Evolutionary conservation across 352 stramenopile genomes (phyloP), one percentile per base, ranked within the genome.

Genomic region (Phytophthora vignae): DNA sequence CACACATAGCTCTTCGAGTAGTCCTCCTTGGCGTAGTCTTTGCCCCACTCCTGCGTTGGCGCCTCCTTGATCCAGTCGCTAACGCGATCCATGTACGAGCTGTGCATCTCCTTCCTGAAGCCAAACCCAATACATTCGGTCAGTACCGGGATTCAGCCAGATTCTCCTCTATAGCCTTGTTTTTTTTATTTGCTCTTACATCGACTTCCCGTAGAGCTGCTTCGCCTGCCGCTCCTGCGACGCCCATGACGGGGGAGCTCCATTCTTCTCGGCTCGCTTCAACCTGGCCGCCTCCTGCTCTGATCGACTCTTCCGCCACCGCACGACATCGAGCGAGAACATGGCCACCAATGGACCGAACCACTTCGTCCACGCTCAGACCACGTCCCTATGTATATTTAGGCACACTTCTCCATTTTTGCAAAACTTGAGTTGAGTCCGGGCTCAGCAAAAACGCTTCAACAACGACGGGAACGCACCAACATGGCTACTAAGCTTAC

Each of bases 31-130:
- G 76, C 79, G 71, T 93, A 93, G 60, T 77, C 56, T 60, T 73
- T 77, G 58, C 70, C 71, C 86, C 86, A 93, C 4, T 88, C 55
- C 38, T 85, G 70, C 8, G 50, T 40, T 5, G 83, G 69, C 2
- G 74, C 79, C 19, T 77, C 69, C 52, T 84, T 77, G 49, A 84
- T 73, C 82, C 85, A 91, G 54, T 82, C 73, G 27, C 67, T 67
- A 27, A 92, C 86, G 44, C 86, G 86, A 29, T 88, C 64, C 9
- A 88, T 42, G 65, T 93, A 93, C 60, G 76, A 80, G 21, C 69
- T 77, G 70, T 91, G 81, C 84, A 93, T 93, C 68, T 91, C 84
- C 49, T 90, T 77, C 38, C 83, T 93, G 49, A 14, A n/a, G 40
- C 19, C 42, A 49, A 49, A 49, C 14, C 15, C 33, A 48, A 4